Percentiles rank a stretch among this genome's conserved stretches.
Evolutionary conservation across 768 basidiomycete genomes (phyloP).

Genomic region (Hygrocybe punicea): DNA sequence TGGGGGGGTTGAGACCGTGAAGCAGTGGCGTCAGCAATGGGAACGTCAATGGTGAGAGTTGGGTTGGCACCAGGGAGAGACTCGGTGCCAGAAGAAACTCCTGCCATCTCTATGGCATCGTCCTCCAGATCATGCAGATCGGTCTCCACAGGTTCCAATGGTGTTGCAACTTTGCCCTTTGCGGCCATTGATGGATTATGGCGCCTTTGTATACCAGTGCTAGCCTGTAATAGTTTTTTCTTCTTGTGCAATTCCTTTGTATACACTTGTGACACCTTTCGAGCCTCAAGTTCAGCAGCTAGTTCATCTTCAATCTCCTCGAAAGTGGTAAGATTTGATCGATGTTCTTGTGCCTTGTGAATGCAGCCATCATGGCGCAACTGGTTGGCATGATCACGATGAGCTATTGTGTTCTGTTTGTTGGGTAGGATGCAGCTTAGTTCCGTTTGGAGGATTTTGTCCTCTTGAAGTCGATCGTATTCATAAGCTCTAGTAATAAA

Average conservation of each 20-base stretch:
- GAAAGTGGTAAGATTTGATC: no score
- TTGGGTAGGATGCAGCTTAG: no score
- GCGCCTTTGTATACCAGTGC: neutral
- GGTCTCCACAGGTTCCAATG: neutral
- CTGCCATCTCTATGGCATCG: neutral
- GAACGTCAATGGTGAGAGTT: no score
- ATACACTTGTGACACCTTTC: neutral
- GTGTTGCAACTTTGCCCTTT: no score
- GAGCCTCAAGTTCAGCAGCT: neutral
- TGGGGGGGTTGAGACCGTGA: no score
- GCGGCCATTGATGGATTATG: neutral
- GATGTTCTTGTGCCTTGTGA: neutral
- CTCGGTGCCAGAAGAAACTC: neutral
- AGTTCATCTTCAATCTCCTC: neutral
- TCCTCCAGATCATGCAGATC: neutral
- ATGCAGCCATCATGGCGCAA: neutral
- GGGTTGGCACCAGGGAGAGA: no score
- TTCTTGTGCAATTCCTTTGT: neutral
- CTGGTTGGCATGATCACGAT: neutral
- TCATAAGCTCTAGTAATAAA: neutral
- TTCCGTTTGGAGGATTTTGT: neutral
- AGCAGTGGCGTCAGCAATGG: no score
- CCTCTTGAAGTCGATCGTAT: neutral
- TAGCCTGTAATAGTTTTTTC: no score
- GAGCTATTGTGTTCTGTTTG: neutral